Evolutionary conservation across 1,284 basidiomycete genomes (phyloP), one percentile per base, ranked within the genome.

Genomic region (Ustilago crameri): DNA sequence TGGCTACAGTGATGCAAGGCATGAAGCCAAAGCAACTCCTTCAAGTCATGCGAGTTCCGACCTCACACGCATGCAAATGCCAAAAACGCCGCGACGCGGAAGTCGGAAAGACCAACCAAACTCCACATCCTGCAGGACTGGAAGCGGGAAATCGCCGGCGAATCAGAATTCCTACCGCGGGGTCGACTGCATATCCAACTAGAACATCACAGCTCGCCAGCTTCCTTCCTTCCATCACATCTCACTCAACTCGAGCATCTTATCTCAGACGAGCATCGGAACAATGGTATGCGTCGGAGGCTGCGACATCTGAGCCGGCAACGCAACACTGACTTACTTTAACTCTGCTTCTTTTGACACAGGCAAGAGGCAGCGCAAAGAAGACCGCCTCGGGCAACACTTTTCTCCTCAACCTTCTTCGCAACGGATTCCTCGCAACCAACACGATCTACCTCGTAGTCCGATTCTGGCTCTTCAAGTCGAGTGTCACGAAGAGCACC

Each of bases 341-440:
- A 30, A 30, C 5, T 30, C 30, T 5, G 30, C 2, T 44, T n/a
- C 50, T 24, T 10, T 17, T 44, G 18, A 17, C 5, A 26, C 50
- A 70, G 75, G 73, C 58, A 46, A 70, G 45, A 37, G 71, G 73
- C 70, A 79, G 63, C 60, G 76, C 62, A 38, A 76, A 47, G 24
- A 70, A 70, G 54, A 70, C 67, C 34, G 70, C 78, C 8, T 59
- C 75, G 12, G 64, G 61, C 45, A 81, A 81, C 55, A 75, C 75
- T 1, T 61, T 67, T 10, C 74, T 78, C 14, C 54, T 78, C 23
- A 58, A 43, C 17, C 50, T 74, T 34, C 77, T 82, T 22, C 59
- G 60, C 38, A 61, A 71, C 26, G 81, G 81, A 27, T 82, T 82
- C 44, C 51, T 79, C 9, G 42, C 77, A n/a, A 70, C 75, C 41